phyloP scores from a whole-genome alignment of 257 asterid species.

The Echites panduratus region DNA sequence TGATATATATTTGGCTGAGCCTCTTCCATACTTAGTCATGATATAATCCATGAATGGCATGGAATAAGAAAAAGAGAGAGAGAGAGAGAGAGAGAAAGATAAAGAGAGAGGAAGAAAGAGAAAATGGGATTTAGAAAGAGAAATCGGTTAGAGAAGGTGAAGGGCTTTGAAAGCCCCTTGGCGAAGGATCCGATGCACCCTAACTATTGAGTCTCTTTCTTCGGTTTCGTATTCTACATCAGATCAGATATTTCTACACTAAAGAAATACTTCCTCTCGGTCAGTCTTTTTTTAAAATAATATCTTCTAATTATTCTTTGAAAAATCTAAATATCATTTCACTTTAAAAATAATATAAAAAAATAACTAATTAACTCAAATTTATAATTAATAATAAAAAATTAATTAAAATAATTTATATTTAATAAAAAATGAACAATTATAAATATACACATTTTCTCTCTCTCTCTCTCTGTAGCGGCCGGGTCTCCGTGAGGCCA shows the following conservation, averaged over 20 bases:
- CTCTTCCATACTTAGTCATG: neutral
- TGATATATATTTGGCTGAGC: neutral
- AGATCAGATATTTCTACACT: neutral
- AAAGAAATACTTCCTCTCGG: too few relatives aligned
- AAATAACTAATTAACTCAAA: too few relatives aligned
- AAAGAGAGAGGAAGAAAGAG: neutral
- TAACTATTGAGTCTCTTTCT: slow-evolving; percentile 8
- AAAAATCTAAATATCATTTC: too few relatives aligned
- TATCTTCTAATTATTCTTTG: too few relatives aligned
- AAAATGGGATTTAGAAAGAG: neutral
- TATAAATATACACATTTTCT: neutral
- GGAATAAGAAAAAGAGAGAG: too few relatives aligned
- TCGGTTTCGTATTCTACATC: neutral
- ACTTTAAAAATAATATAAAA: too few relatives aligned
- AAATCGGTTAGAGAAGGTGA: slow-evolving; percentile 11
- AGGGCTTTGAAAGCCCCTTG: slow-evolving; percentile 9
- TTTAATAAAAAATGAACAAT: too few relatives aligned
- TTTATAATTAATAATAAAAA: too few relatives aligned
- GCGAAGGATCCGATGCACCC: slow-evolving; percentile 35
- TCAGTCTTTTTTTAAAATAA: too few relatives aligned
- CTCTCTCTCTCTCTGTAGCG: neutral
- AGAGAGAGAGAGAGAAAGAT: neutral
- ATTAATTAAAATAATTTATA: too few relatives aligned
- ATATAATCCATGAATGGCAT: neutral
- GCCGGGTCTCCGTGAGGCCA: neutral